Conservation (phyloP, 2,329 filamentous ascomycete genomes). For the Trichoderma atroviride region DNA sequence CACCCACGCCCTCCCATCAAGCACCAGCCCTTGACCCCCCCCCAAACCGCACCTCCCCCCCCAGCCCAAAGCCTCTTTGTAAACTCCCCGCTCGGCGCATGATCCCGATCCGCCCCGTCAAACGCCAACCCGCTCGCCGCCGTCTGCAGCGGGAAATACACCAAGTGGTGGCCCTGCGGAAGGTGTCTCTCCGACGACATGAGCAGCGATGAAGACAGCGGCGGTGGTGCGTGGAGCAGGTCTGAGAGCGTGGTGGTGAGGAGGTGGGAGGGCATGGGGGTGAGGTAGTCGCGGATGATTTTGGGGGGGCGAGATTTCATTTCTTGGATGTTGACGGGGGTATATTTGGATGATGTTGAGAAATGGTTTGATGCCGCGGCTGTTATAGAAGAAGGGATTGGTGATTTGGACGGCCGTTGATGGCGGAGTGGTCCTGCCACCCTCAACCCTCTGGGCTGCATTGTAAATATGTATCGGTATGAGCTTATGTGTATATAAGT, state of each 20-base stretch:
- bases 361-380: not conserved
- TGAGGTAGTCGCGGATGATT: slow-evolving; percentile 49
- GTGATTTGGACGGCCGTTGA: not conserved
- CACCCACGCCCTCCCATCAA: slow-evolving; percentile 45
- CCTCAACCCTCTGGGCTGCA: not conserved
- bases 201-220: slow-evolving; percentile 10
- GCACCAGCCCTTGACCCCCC: slow-evolving; percentile 38
- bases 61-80: slow-evolving; percentile 86
- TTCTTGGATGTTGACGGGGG: slow-evolving; percentile 27
- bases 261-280: slow-evolving; percentile 65
- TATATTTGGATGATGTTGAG: not conserved
- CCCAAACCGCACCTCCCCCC: slow-evolving; percentile 67
- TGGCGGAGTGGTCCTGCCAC: not conserved
- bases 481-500: no score
- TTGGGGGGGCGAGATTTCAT: slow-evolving; percentile 38
- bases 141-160: slow-evolving; percentile 80
- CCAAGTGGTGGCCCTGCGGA: slow-evolving; percentile 75
- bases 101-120: slow-evolving; percentile 83
- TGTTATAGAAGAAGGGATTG: not conserved
- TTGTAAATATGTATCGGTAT: not conserved
- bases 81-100: slow-evolving; percentile 74
- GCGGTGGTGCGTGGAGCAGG: slow-evolving; percentile 45
- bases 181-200: not conserved
- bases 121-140: slow-evolving; percentile 64
- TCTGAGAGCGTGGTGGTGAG: slow-evolving; percentile 64